Evolutionary conservation across 2,329 filamentous ascomycete genomes (phyloP).

Genomic region (Pseudofabraea citricarpa): DNA sequence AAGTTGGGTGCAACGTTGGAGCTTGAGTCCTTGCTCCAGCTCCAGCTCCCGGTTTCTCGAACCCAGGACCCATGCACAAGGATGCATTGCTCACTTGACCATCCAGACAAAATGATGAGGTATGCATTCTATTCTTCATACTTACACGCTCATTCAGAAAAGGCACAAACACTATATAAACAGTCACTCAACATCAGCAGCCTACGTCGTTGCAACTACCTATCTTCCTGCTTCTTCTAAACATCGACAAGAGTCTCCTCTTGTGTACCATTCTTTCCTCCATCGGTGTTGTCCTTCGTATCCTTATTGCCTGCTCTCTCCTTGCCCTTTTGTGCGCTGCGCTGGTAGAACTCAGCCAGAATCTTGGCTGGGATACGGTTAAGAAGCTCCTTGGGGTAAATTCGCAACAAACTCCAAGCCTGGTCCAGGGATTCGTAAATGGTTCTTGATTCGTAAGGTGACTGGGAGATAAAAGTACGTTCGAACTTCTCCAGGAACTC

Average conservation of each 20-base stretch:
- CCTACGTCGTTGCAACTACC: too few relatives aligned
- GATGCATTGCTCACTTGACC: too few relatives aligned
- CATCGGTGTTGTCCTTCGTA: slow-evolving; percentile 32
- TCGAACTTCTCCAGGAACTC: slow-evolving; percentile 99
- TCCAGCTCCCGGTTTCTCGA: not conserved
- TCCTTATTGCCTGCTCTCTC: slow-evolving; percentile 45
- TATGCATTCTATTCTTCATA: slow-evolving; percentile 19
- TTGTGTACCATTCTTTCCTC: slow-evolving; percentile 35
- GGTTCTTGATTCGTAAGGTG: slow-evolving; percentile 82
- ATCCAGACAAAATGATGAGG: too few relatives aligned
- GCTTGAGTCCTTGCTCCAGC: too few relatives aligned
- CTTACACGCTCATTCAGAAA: slow-evolving; percentile 13
- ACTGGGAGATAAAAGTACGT: slow-evolving; percentile 88
- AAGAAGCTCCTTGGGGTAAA: slow-evolving; percentile 96
- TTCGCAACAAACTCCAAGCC: slow-evolving; percentile 92
- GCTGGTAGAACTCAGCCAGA: slow-evolving; percentile 77
- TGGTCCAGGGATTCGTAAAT: slow-evolving; percentile 94
- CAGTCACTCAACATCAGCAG: slow-evolving; percentile 3
- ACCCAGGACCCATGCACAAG: not conserved
- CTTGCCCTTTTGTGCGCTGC: slow-evolving; percentile 60
- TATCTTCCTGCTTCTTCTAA: slow-evolving; percentile 31
- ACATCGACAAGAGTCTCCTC: slow-evolving; percentile 60
- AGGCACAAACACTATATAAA: slow-evolving; percentile 6
- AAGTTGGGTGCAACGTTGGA: too few relatives aligned
- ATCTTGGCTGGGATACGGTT: slow-evolving; percentile 88